These are phyloP conservation scores for Knoxdaviesia capensis DNA, from an alignment of 2,329 filamentous ascomycete species.

Conservation along the genomic window DNA sequence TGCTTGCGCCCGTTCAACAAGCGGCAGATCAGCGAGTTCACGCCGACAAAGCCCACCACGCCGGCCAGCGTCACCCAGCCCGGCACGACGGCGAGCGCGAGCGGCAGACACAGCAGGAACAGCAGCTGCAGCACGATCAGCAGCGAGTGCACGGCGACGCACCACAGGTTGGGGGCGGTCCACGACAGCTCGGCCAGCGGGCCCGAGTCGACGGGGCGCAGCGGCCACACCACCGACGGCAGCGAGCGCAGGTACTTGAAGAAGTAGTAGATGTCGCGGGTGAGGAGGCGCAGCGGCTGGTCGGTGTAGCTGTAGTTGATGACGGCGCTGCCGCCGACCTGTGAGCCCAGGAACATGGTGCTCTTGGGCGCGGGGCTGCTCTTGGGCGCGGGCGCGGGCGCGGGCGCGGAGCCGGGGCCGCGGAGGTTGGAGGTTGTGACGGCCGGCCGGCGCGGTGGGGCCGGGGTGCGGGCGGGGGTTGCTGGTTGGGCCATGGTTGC, in stretches of 20 bases:
- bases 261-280: slow-evolving; percentile 33
- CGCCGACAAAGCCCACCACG: slow-evolving; percentile 21
- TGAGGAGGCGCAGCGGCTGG: slow-evolving; percentile 26
- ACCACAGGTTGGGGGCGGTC: slow-evolving; percentile 33
- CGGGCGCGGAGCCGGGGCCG: too few relatives aligned
- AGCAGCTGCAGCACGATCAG: slow-evolving; percentile 36
- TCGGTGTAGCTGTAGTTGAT: slow-evolving; percentile 43
- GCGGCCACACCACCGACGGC: slow-evolving; percentile 39
- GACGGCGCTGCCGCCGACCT: slow-evolving; percentile 33
- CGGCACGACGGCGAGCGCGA: slow-evolving; percentile 23
- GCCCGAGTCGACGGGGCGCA: slow-evolving; percentile 28
- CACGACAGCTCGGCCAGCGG: slow-evolving; percentile 44
- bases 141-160: slow-evolving; percentile 34
- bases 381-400: too few relatives aligned
- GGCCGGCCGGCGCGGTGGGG: too few relatives aligned
- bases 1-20: slow-evolving; percentile 30
- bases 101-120: slow-evolving; percentile 39
- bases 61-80: slow-evolving; percentile 23
- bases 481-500: too few relatives aligned
- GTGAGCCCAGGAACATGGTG: slow-evolving; percentile 36
- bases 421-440: too few relatives aligned
- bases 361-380: too few relatives aligned
- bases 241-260: slow-evolving; percentile 33
- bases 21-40: slow-evolving; percentile 30
- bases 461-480: too few relatives aligned